These are phyloP conservation scores for Candida silvicultrix DNA, from an alignment of 805 yeast species.

Conservation along the genomic window DNA sequence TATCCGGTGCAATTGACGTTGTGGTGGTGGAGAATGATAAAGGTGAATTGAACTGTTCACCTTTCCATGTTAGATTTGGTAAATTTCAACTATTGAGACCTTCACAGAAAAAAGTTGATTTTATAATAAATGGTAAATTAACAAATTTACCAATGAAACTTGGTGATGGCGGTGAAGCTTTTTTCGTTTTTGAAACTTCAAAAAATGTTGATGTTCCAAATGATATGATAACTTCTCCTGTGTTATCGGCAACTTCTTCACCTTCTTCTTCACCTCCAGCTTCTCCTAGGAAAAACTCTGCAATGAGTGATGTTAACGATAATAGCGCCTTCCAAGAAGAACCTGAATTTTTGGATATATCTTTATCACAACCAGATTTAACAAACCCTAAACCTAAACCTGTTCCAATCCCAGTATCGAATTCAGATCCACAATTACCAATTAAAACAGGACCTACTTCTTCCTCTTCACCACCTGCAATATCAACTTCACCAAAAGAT, in stretches of 20 bases:
- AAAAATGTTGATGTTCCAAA: constrained; percentile 56
- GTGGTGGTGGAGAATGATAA: constrained; percentile 88
- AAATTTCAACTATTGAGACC: constrained; percentile 90
- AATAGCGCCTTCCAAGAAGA: constrained; percentile 26
- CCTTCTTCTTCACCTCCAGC: constrained; percentile 16
- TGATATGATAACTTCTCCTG: constrained; percentile 46
- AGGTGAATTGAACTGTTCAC: constrained; percentile 78
- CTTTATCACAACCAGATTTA: constrained; percentile 17
- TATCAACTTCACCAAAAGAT: constrained; percentile 23
- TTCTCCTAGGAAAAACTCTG: constrained; percentile 13
- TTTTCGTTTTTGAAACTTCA: constrained; percentile 87
- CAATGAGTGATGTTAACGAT: background rate
- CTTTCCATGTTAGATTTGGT: constrained; percentile 95
- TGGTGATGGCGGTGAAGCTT: constrained; percentile 97
- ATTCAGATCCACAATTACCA: constrained; percentile 1
- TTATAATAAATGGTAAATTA: constrained; percentile 74
- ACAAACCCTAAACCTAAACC: constrained; percentile 9
- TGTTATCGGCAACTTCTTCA: constrained; percentile 19
- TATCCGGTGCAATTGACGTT: constrained; percentile 95
- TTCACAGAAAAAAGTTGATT: constrained; percentile 88
- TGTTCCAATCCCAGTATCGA: constrained; percentile 12
- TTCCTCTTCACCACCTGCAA: constrained; percentile 10
- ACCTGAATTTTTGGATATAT: constrained; percentile 45
- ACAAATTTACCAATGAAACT: constrained; percentile 91
- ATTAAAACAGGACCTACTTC: background rate